These are phyloP conservation scores for Paraphysoderma sedebokerense DNA, from an alignment of 371 early-diverging fungal genomes.

Conservation along the genomic window DNA sequence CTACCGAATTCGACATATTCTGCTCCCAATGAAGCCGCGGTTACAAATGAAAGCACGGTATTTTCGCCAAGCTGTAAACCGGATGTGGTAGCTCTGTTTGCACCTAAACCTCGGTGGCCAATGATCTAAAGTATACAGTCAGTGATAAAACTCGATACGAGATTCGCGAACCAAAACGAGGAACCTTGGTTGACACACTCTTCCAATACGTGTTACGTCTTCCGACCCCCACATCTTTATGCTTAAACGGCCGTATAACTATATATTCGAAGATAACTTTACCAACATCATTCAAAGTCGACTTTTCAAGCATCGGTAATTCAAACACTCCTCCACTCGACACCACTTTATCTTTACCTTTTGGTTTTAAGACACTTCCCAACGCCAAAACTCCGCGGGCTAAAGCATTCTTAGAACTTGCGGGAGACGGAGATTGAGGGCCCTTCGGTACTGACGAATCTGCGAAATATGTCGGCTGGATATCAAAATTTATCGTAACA, in stretches of 20 bases:
- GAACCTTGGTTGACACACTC: conserved; percentile 36
- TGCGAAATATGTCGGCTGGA: conserved; percentile 48
- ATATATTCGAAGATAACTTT: conserved; percentile 39
- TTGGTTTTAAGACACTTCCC: conserved; percentile 20
- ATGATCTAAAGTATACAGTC: conserved; percentile 28
- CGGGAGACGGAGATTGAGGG: too few relatives aligned
- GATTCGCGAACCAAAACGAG: background rate
- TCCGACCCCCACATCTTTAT: conserved; percentile 33
- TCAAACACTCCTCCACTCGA: conserved; percentile 9
- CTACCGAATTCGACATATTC: conserved; percentile 85
- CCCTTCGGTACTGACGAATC: too few relatives aligned
- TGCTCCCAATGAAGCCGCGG: conserved; percentile 73
- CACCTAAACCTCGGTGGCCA: conserved; percentile 94
- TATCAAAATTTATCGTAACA: conserved; percentile 36
- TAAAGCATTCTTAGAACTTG: conserved; percentile 21
- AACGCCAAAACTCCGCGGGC: conserved; percentile 40
- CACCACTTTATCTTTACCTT: conserved; percentile 17
- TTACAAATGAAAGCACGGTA: conserved; percentile 75
- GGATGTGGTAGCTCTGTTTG: conserved; percentile 34
- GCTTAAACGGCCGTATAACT: conserved; percentile 45
- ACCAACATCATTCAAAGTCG: conserved; percentile 34
- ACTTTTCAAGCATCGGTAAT: background rate
- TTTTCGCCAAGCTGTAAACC: conserved; percentile 81
- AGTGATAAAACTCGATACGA: background rate
- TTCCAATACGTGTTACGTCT: conserved; percentile 44